These are phyloP conservation scores for Laetiporus sulphureus DNA, from an alignment of 1,284 basidiomycete species.

Conservation along the genomic window DNA sequence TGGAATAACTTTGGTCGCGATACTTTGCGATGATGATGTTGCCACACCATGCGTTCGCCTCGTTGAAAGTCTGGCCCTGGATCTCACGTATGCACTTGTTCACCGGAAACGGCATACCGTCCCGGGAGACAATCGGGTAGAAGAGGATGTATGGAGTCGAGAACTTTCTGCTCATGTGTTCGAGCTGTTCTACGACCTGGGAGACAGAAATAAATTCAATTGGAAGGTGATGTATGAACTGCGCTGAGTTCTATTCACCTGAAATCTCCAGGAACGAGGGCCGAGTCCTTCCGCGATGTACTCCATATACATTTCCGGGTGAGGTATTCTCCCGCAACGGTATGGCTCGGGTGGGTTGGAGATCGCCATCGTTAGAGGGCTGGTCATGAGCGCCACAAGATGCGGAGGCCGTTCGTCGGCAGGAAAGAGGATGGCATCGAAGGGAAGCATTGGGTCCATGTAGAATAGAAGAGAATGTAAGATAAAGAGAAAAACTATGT, in stretches of 20 bases:
- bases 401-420: conserved; percentile 51
- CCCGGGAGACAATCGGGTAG: conserved; percentile 65
- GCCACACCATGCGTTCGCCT: conserved; percentile 66
- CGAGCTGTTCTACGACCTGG: conserved; percentile 66
- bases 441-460: conserved; percentile 56
- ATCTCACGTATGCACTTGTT: conserved; percentile 70
- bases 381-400: conserved; percentile 64
- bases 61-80: conserved; percentile 53
- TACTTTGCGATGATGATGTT: conserved; percentile 75
- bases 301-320: conserved; percentile 79
- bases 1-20: conserved; percentile 57
- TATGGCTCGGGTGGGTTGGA: conserved; percentile 26
- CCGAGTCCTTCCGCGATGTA: conserved; percentile 69
- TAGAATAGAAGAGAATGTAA: background rate
- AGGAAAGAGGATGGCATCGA: conserved; percentile 44
- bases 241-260: conserved; percentile 36
- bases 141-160: conserved; percentile 72
- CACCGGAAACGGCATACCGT: conserved; percentile 72
- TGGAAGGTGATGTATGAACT: conserved; percentile 11
- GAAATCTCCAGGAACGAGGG: conserved; percentile 62
- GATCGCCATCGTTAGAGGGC: conserved; percentile 43
- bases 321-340: conserved; percentile 51
- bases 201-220: conserved; percentile 1
- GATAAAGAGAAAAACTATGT: conserved; percentile 9
- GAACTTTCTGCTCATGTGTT: conserved; percentile 73